Percentiles rank a stretch among this genome's conserved stretches.
These are phyloP conservation scores for Urtica urens DNA, from an alignment of 306 rosid species.

Conservation along the genomic window DNA sequence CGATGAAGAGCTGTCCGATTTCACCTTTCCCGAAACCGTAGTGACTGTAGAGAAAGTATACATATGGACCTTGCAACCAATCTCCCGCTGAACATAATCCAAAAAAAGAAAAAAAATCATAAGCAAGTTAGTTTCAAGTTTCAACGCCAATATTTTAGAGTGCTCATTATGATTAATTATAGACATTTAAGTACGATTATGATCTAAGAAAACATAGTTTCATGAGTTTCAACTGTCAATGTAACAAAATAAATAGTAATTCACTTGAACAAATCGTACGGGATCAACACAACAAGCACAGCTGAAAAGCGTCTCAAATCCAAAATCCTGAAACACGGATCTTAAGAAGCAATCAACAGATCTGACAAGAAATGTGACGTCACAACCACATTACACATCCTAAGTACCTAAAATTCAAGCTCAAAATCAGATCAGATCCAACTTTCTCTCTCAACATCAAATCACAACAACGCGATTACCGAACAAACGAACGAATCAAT, in stretches of 20 bases:
- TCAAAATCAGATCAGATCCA: constrained; percentile 35
- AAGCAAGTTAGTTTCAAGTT: no score
- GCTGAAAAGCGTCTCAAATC: no score
- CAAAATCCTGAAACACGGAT: neutral
- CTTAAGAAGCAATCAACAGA: constrained; percentile 6
- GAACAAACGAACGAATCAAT: neutral
- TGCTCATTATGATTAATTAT: no score
- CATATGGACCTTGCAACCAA: constrained; percentile 99
- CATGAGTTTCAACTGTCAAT: neutral
- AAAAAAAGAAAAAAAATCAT: no score
- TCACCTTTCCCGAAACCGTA: constrained; percentile 92
- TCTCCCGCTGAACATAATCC: constrained; percentile 70
- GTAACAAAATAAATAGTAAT: neutral
- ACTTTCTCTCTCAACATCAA: constrained; percentile 9
- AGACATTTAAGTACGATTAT: no score
- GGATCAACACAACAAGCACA: neutral
- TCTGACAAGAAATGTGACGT: constrained; percentile 11
- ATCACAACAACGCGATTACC: neutral
- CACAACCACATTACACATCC: neutral
- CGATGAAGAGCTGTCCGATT: constrained; percentile 92
- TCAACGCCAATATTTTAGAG: no score
- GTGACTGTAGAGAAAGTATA: constrained; percentile 77
- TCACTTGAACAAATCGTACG: neutral
- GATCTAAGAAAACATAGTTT: neutral
- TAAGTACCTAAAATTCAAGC: neutral